These are phyloP conservation scores for Clitopilus hobsonii DNA, from an alignment of 768 basidiomycete genomes.

Conservation along the genomic window DNA sequence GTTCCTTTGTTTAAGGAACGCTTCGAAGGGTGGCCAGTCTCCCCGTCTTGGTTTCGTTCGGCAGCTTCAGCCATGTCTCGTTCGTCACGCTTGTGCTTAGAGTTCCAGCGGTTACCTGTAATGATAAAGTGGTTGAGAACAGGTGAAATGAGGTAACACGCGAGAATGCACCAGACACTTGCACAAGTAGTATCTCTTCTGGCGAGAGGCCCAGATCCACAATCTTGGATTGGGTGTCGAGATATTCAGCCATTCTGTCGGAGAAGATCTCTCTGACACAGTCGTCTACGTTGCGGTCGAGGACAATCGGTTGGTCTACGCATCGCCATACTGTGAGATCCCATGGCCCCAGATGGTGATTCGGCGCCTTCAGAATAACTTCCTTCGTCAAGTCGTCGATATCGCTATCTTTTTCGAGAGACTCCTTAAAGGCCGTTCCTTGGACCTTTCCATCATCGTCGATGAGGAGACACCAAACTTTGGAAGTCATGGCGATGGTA, in stretches of 20 bases:
- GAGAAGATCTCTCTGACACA: background rate
- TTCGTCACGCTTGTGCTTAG: background rate
- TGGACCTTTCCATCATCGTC: background rate
- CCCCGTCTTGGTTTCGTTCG: too few relatives aligned
- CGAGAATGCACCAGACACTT: background rate
- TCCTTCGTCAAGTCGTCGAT: background rate
- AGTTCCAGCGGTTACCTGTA: background rate
- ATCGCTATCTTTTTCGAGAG: background rate
- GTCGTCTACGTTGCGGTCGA: too few relatives aligned
- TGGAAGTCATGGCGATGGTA: background rate
- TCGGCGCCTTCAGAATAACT: background rate
- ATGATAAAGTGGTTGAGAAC: background rate
- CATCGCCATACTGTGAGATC: background rate
- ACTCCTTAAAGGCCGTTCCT: background rate
- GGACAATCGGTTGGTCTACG: too few relatives aligned
- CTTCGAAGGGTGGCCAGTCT: too few relatives aligned
- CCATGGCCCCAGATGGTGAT: background rate
- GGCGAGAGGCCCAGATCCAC: background rate
- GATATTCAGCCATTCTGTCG: background rate
- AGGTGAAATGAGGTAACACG: background rate
- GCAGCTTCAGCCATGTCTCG: background rate
- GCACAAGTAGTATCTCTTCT: background rate
- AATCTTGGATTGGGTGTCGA: background rate
- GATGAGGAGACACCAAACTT: background rate
- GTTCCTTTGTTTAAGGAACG: too few relatives aligned